phyloP scores from a whole-genome alignment of 306 rosid species.

The Elaeagnus macrophylla region DNA sequence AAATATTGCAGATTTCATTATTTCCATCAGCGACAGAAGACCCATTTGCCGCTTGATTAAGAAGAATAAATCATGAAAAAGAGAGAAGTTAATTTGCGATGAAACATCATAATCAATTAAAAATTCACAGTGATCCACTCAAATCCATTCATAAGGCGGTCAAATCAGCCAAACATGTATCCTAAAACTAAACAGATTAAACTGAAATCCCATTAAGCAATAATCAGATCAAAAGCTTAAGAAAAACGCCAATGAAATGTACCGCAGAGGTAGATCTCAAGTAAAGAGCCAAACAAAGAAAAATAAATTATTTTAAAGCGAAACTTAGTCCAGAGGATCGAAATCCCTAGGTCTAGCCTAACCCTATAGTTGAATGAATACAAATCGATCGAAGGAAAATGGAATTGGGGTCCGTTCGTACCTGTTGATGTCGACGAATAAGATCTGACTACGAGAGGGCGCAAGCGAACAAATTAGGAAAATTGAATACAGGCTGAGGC shows the following conservation, averaged over 20 bases:
- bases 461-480: neutral
- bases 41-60: too few relatives aligned
- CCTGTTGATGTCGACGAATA: slow-evolving; percentile 12
- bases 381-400: neutral
- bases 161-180: slow-evolving; percentile 7
- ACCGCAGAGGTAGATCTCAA: slow-evolving; percentile 15
- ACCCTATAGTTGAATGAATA: neutral
- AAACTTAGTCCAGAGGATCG: too few relatives aligned
- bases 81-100: too few relatives aligned
- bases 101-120: too few relatives aligned
- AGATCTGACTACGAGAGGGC: slow-evolving; percentile 3
- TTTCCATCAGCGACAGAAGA: too few relatives aligned
- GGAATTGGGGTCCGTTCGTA: neutral
- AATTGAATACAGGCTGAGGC: neutral
- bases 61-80: too few relatives aligned
- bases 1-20: too few relatives aligned
- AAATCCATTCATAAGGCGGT: neutral
- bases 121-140: neutral
- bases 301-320: too few relatives aligned
- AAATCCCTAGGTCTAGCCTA: slow-evolving; percentile 4
- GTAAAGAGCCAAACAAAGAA: neutral
- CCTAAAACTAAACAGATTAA: slow-evolving; percentile 6
- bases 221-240: neutral
- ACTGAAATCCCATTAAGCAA: neutral
- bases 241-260: neutral